Base-by-base conservation (phyloP, 2,329 filamentous ascomycete species). In the Aspergillus terreus region DNA sequence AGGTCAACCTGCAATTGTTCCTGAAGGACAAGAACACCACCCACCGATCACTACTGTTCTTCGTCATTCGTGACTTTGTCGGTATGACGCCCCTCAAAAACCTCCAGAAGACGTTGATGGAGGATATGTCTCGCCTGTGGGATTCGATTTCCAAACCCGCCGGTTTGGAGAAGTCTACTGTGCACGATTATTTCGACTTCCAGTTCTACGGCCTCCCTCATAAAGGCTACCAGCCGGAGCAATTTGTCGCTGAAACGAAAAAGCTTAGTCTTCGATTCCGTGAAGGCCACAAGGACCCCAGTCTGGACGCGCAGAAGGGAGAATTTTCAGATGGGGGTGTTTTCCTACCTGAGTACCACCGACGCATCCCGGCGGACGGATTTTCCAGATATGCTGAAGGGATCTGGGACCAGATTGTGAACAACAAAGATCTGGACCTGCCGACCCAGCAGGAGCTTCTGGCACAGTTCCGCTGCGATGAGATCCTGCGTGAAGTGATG, bases 161-260 rank as follows among this genome's bases (percentile, higher is more conserved):
- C 30, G 92, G 92, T 0, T 80, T 97, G 51, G 94, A 99, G 68
- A 84, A 85, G 59, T 92, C 92, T 17, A 84, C 81, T 51, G 97
- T 99, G 58, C 89, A 94, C 62, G 92, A 99, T 68, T 99, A 97
- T 76, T 99, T 99, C 65, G 94, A 99, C 74, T 97, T 99, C 72
- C 92, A 91, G 49, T 99, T 99, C 66, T 90, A 92, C 44, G 91
- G 92, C 0, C 81, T 99, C 19, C 94, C 94, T 4, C 94, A 99
- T 78, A 99, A 99, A 77, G 91, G 96, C 55, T 81, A 97, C 49
- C 92, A 97, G 67, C 91, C 89, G 3, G 92, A 97, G 21, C 89
- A 92, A 70, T 99, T 99, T 65, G 79, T 87, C 35, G 76, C 82
- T 35, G 92, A 95, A 66, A 88, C 95, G 12, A 81, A 85, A 59